Percentiles rank a stretch among this genome's conserved stretches.
Evolutionary conservation across 768 basidiomycete species (phyloP).

Genomic region (Botryobasidium botryosum): DNA sequence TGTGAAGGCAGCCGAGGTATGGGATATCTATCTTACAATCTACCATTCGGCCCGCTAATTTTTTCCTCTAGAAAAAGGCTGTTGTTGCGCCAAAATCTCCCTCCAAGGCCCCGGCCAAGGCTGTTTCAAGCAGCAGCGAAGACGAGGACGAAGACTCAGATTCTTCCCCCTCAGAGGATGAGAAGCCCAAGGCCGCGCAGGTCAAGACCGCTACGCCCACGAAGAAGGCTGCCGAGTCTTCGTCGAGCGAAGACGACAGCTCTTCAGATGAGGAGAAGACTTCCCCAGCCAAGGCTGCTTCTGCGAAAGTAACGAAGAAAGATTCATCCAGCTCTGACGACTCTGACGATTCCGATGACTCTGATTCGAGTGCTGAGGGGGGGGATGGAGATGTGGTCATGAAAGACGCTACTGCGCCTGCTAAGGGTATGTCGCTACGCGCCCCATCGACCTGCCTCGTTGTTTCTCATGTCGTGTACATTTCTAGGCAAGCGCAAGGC

Average conservation of each 20-base stretch:
- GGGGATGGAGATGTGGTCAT: constrained; percentile 11
- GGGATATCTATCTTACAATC: constrained; percentile 3
- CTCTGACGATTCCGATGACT: constrained; percentile 20
- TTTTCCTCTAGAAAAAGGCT: constrained; percentile 9
- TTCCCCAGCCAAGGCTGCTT: constrained; percentile 22
- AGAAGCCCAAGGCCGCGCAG: constrained; percentile 39
- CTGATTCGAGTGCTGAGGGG: constrained; percentile 4
- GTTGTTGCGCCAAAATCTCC: constrained; percentile 10
- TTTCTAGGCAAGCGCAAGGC: constrained; percentile 65
- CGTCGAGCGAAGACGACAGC: not conserved
- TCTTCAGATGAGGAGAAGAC: constrained; percentile 5
- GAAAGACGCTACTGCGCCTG: constrained; percentile 6
- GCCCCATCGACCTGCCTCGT: constrained; percentile 1
- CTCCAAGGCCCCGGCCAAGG: constrained; percentile 6
- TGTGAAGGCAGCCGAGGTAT: constrained; percentile 1
- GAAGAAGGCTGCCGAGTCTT: not conserved
- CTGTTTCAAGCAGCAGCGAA: constrained; percentile 7
- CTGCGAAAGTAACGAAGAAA: constrained; percentile 17
- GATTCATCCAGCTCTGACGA: constrained; percentile 19
- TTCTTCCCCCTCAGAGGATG: constrained; percentile 25
- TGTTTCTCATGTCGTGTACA: not conserved
- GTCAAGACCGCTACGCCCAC: constrained; percentile 21
- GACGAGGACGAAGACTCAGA: constrained; percentile 18
- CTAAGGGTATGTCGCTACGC: constrained; percentile 7
- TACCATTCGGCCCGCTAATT: not conserved